These are phyloP conservation scores for Eucalyptus tenuipes DNA, from an alignment of 345 rosid species.

Conservation along the genomic window DNA sequence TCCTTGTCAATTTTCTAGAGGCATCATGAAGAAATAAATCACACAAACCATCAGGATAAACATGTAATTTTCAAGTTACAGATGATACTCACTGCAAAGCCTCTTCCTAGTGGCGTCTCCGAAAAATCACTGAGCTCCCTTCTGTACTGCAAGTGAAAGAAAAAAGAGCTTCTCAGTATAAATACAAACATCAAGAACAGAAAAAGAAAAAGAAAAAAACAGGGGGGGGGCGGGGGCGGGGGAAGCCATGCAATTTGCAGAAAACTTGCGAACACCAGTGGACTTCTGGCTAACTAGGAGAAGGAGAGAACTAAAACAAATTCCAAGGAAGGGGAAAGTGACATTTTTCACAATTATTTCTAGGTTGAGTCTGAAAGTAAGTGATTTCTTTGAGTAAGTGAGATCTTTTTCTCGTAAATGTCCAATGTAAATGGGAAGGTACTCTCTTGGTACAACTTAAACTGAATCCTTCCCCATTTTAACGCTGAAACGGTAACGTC, in stretches of 20 bases:
- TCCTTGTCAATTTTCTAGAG: neutral
- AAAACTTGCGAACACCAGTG: neutral
- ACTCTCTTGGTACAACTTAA: neutral
- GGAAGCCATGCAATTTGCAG: neutral
- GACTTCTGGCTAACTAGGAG: neutral
- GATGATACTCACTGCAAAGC: slow-evolving; percentile 43
- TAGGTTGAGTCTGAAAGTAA: neutral
- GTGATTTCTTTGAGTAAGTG: neutral
- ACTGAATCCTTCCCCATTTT: neutral
- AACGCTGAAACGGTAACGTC: neutral
- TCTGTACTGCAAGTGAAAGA: slow-evolving; percentile 60
- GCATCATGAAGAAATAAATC: neutral
- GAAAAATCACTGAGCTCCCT: slow-evolving; percentile 58
- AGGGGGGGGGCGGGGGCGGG: neutral
- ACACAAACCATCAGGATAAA: neutral
- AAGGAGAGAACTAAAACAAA: neutral
- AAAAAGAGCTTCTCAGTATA: neutral
- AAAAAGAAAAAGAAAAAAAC: too few species aligned
- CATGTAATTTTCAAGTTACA: neutral
- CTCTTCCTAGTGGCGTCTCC: slow-evolving; percentile 67
- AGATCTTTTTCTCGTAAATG: neutral
- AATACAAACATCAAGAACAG: neutral
- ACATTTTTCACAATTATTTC: neutral
- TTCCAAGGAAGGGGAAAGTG: neutral
- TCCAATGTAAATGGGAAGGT: neutral